Evolutionary conservation across 768 basidiomycete species (phyloP).

Genomic region (Sistotremastrum niveocremeum): DNA sequence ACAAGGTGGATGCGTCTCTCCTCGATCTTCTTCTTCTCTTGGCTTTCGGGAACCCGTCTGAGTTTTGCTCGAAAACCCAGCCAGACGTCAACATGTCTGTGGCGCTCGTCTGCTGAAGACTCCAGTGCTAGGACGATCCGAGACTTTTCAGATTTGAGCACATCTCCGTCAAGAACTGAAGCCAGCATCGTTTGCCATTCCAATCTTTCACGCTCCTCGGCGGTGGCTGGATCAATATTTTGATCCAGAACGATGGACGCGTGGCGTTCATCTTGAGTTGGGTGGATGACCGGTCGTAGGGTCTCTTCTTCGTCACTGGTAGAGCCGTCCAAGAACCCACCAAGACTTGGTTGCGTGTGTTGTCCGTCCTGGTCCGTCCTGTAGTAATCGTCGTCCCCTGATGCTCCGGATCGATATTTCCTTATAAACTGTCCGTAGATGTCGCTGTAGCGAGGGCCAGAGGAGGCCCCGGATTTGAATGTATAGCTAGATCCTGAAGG

Average conservation of each 20-base stretch:
- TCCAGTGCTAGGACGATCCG: constrained; percentile 75
- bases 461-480: constrained; percentile 6
- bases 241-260: constrained; percentile 47
- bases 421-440: constrained; percentile 72
- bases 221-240: constrained; percentile 49
- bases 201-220: constrained; percentile 65
- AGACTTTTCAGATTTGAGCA: constrained; percentile 88
- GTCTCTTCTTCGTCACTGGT: constrained; percentile 68
- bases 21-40: constrained; percentile 71
- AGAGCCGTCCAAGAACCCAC: constrained; percentile 52
- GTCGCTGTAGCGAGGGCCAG: constrained; percentile 34
- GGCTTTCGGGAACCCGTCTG: constrained; percentile 62
- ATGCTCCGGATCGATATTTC: constrained; percentile 51
- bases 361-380: constrained; percentile 74
- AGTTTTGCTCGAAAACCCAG: constrained; percentile 81
- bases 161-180: constrained; percentile 87
- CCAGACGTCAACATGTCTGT: constrained; percentile 67
- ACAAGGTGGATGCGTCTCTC: constrained; percentile 72
- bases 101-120: constrained; percentile 54
- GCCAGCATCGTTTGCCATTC: constrained; percentile 96
- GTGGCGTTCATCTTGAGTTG: constrained; percentile 26
- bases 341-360: constrained; percentile 61
- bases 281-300: constrained; percentile 27
- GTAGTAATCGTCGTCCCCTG: constrained; percentile 51
- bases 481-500: too few relatives aligned